phyloP scores from a whole-genome alignment of 2,329 filamentous ascomycete genomes.

The Periglandula ipomoeae region DNA sequence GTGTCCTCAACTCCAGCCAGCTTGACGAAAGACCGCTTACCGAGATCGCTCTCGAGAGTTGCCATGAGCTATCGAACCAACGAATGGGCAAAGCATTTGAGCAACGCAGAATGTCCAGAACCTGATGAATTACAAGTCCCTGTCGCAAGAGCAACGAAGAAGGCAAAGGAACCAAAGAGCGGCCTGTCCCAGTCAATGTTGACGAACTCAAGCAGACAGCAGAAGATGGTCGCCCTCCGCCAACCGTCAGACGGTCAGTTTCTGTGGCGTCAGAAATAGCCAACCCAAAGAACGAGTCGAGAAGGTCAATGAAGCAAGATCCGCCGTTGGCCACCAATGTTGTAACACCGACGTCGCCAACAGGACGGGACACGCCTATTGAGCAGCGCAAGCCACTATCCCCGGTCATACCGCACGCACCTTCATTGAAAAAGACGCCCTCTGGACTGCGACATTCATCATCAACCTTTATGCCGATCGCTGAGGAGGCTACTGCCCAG shows the following conservation, averaged over 20 bases:
- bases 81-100: constrained; percentile 90
- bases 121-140: constrained; percentile 49
- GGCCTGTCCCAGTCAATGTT: constrained; percentile 52
- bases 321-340: constrained; percentile 12
- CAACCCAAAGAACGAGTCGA: constrained; percentile 7
- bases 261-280: constrained; percentile 19
- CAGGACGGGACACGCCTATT: background rate
- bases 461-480: constrained; percentile 29
- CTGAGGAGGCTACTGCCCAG: constrained; percentile 28
- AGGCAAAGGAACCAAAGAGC: constrained; percentile 30
- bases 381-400: constrained; percentile 2
- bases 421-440: constrained; percentile 16
- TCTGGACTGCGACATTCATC: constrained; percentile 11
- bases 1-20: constrained; percentile 34
- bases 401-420: background rate
- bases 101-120: constrained; percentile 63
- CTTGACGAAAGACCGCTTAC: constrained; percentile 54
- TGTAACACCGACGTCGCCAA: background rate
- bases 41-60: constrained; percentile 63
- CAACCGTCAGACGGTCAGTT: constrained; percentile 19
- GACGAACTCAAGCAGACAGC: constrained; percentile 57
- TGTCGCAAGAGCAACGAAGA: constrained; percentile 10
- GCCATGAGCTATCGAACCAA: constrained; percentile 82
- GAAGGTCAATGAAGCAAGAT: constrained; percentile 14
- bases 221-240: constrained; percentile 34